Percentiles rank a stretch among this genome's conserved stretches.
Evolutionary conservation across 306 rosid genomes (phyloP).

Genomic region (Acacia crassicarpa): DNA sequence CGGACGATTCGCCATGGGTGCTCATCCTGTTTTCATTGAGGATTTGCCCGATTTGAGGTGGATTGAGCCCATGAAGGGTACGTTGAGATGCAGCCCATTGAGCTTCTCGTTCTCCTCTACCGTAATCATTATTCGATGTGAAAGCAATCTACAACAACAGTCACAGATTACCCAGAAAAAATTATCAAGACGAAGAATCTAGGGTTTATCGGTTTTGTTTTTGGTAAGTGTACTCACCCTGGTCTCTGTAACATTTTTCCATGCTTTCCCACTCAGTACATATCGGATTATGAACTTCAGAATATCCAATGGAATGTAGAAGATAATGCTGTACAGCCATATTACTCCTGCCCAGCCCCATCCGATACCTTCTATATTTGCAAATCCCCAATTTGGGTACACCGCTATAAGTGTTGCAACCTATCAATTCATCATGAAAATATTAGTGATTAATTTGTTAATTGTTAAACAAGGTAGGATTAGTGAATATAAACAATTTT

Average conservation of each 20-base stretch:
- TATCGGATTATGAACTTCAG: constrained; percentile 69
- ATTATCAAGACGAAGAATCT: background rate
- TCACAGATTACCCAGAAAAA: background rate
- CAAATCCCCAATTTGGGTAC: constrained; percentile 78
- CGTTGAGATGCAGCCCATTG: constrained; percentile 95
- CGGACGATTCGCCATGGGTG: constrained; percentile 64
- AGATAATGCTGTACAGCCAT: constrained; percentile 74
- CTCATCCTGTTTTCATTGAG: constrained; percentile 41
- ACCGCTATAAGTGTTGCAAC: constrained; percentile 78
- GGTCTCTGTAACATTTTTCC: constrained; percentile 66
- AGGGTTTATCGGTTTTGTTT: background rate
- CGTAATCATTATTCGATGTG: constrained; percentile 80
- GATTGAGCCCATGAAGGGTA: constrained; percentile 78
- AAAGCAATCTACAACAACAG: constrained; percentile 59
- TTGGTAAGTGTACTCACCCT: constrained; percentile 40
- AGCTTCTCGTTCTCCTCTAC: constrained; percentile 84
- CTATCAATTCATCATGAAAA: constrained; percentile 30
- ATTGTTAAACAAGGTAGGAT: background rate
- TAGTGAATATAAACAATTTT: background rate
- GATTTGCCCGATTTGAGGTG: constrained; percentile 50
- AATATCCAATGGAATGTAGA: constrained; percentile 73
- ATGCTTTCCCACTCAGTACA: constrained; percentile 81
- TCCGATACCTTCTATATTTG: constrained; percentile 68
- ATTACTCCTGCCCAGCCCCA: constrained; percentile 97
- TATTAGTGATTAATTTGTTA: background rate